A percentile compares a stretch with the other conserved stretches of the same genome.
Evolutionary conservation across 1,284 basidiomycete species (phyloP).

Genomic region (Apiotrichum mycotoxinovorans): DNA sequence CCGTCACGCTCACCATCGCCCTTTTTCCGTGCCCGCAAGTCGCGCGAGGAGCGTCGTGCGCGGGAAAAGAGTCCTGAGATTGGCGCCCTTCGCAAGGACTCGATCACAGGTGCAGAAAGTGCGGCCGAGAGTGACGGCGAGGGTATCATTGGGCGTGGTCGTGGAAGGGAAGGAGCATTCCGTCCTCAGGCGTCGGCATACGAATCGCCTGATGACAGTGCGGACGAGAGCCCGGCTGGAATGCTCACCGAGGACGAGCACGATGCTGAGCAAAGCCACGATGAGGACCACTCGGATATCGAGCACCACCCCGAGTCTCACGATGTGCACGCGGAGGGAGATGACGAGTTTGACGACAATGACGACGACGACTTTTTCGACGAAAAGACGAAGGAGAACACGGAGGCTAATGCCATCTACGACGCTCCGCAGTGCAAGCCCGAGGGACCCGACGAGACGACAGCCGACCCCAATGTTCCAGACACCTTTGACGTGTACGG

Average conservation of each 20-base stretch:
- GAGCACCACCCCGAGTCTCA: slow-evolving; percentile 54
- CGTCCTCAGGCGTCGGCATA: slow-evolving; percentile 47
- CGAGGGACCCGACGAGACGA: slow-evolving; percentile 21
- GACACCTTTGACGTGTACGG: slow-evolving; percentile 48
- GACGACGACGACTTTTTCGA: slow-evolving; percentile 62
- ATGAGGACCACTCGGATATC: slow-evolving; percentile 35
- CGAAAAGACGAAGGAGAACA: slow-evolving; percentile 68
- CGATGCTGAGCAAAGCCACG: slow-evolving; percentile 18
- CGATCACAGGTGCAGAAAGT: slow-evolving; percentile 60
- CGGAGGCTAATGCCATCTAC: slow-evolving; percentile 64
- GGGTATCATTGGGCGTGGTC: slow-evolving; percentile 48
- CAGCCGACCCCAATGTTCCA: slow-evolving; percentile 22
- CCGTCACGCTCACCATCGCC: slow-evolving; percentile 39
- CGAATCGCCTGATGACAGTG: slow-evolving; percentile 36
- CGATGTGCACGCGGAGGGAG: slow-evolving; percentile 40
- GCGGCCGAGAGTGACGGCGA: slow-evolving; percentile 51
- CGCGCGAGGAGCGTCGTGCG: slow-evolving; percentile 38
- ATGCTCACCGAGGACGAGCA: slow-evolving; percentile 50
- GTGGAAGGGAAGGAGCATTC: slow-evolving; percentile 25
- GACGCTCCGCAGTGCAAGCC: slow-evolving; percentile 25
- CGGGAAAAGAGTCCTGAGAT: slow-evolving; percentile 65
- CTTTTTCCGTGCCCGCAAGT: slow-evolving; percentile 46
- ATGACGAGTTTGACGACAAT: slow-evolving; percentile 47
- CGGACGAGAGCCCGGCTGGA: slow-evolving; percentile 18
- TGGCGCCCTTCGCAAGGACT: slow-evolving; percentile 61